These are phyloP conservation scores for Neopestalotiopsis rosae DNA, from an alignment of 2,329 filamentous ascomycete genomes.

Conservation along the genomic window DNA sequence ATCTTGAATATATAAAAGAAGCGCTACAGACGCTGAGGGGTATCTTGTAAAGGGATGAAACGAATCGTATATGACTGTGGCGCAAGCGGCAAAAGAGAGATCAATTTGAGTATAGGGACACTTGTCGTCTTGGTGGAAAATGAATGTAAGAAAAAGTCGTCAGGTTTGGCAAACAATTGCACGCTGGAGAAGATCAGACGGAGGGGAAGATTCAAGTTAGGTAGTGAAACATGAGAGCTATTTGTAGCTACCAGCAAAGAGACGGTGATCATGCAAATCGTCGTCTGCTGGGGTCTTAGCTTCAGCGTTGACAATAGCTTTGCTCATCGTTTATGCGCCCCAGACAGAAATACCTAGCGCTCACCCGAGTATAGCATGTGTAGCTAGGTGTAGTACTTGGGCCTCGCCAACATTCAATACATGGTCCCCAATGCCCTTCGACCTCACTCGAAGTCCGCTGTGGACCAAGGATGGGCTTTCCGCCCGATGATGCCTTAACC, in stretches of 20 bases:
- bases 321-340: conserved; percentile 9
- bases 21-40: neutral
- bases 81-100: neutral
- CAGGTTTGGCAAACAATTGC: neutral
- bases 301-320: conserved; percentile 2
- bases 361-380: neutral
- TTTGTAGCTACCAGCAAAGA: neutral
- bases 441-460: neutral
- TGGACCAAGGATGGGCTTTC: neutral
- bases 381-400: neutral
- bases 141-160: neutral
- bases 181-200: conserved; percentile 7
- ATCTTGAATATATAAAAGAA: conserved; percentile 16
- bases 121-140: neutral
- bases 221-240: conserved; percentile 12
- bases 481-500: neutral
- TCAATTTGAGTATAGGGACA: neutral
- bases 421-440: neutral
- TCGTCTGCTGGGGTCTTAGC: conserved; percentile 1
- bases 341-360: neutral
- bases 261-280: neutral
- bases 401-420: neutral
- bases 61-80: neutral
- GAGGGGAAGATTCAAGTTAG: neutral
- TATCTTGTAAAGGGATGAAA: conserved; percentile 9